Conservation (phyloP, 2,329 filamentous ascomycete species). For the Colletotrichum liaoningense region DNA sequence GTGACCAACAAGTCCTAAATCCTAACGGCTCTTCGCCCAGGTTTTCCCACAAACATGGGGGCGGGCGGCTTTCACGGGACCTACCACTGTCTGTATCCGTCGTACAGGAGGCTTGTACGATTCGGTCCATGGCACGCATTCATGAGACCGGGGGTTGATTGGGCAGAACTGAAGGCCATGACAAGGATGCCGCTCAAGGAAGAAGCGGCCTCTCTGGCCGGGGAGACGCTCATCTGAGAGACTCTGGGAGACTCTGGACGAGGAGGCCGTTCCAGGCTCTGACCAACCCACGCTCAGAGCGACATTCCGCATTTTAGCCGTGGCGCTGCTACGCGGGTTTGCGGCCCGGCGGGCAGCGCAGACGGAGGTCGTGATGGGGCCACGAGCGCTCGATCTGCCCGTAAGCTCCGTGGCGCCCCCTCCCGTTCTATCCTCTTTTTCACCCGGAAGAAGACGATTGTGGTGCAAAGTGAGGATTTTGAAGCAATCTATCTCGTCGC, state of each 20-base stretch:
- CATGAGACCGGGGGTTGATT: neutral
- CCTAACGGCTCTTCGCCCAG: conserved; percentile 8
- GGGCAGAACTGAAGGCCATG: neutral
- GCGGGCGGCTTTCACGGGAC: neutral
- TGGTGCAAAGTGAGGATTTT: conserved; percentile 11
- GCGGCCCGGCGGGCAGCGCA: conserved; percentile 32
- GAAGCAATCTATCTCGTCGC: conserved; percentile 23
- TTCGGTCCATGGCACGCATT: neutral
- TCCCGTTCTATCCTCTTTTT: neutral
- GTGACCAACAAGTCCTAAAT: neutral
- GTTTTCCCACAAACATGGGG: conserved; percentile 6
- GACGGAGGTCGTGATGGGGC: conserved; percentile 3
- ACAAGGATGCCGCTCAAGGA: conserved; percentile 21
- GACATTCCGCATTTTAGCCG: conserved; percentile 31
- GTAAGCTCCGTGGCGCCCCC: conserved; percentile 3
- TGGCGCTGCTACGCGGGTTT: conserved; percentile 25
- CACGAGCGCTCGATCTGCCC: neutral
- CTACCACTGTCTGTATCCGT: neutral
- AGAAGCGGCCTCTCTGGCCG: conserved; percentile 17
- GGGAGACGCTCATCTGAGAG: neutral
- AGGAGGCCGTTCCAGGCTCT: neutral
- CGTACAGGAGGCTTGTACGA: neutral
- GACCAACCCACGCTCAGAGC: conserved; percentile 21
- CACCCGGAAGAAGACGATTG: conserved; percentile 6
- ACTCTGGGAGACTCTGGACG: neutral